These are phyloP conservation scores for Suhomyces bribrorum DNA, from an alignment of 1,139 yeast genomes.

Conservation along the genomic window DNA sequence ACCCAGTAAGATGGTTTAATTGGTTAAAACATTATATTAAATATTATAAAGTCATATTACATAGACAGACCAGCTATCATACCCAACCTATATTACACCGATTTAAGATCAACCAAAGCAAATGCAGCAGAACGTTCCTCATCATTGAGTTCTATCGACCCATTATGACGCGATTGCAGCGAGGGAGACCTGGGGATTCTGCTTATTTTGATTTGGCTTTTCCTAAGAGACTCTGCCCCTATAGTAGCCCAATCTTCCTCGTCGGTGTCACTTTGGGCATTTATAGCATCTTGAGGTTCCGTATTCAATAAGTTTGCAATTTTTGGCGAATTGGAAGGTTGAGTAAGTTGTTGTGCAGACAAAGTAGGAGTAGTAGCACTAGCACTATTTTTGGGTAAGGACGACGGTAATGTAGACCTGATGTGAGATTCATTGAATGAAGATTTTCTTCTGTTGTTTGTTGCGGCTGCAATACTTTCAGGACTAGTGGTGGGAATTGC, in stretches of 20 bases:
- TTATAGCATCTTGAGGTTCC: constrained; percentile 7
- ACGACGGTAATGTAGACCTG: constrained; percentile 38
- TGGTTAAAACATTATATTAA: not conserved
- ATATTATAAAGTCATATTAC: constrained; percentile 4
- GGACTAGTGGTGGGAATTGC: constrained; percentile 21
- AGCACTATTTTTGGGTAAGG: constrained; percentile 23
- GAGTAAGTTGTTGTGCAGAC: constrained; percentile 7
- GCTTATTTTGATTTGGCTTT: constrained; percentile 15
- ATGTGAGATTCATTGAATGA: constrained; percentile 49
- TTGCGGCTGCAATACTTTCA: constrained; percentile 22
- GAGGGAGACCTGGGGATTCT: constrained; percentile 14
- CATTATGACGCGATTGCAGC: constrained; percentile 5
- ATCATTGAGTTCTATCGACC: constrained; percentile 22
- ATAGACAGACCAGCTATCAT: constrained; percentile 12
- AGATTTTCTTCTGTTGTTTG: constrained; percentile 37
- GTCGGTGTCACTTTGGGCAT: constrained; percentile 59
- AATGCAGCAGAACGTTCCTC: constrained; percentile 59
- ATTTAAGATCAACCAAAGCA: constrained; percentile 62
- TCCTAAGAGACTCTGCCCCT: constrained; percentile 68
- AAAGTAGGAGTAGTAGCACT: constrained; percentile 9
- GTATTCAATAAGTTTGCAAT: constrained; percentile 18
- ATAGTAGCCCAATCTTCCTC: constrained; percentile 95
- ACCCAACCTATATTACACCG: constrained; percentile 22
- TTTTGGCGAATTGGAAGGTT: constrained; percentile 15
- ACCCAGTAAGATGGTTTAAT: not conserved